phyloP scores from a whole-genome alignment of 441 rosid genomes.

The Cnidoscolus chayamansa region DNA sequence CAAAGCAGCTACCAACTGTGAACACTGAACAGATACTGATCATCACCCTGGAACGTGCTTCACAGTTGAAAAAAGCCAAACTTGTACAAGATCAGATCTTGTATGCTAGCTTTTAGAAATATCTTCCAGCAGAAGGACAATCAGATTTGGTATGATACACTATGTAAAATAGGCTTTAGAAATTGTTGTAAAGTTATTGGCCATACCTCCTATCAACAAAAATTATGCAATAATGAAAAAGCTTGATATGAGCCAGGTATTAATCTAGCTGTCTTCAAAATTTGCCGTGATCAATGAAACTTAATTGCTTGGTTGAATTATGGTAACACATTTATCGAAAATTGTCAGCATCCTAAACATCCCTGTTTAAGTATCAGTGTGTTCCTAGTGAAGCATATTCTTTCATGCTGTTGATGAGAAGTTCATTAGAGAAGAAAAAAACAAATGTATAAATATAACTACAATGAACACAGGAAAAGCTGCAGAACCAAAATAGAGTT shows the following conservation, averaged over 20 bases:
- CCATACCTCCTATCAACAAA: conserved; percentile 26
- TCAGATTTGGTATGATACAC: conserved; percentile 29
- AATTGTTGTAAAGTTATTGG: conserved; percentile 25
- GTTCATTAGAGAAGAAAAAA: background rate
- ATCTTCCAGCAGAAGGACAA: conserved; percentile 23
- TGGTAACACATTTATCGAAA: conserved; percentile 1
- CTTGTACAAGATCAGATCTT: conserved; percentile 22
- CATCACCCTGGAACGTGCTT: conserved; percentile 18
- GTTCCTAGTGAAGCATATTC: background rate
- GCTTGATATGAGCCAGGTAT: conserved; percentile 18
- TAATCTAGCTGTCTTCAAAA: conserved; percentile 14
- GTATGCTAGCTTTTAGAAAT: conserved; percentile 19
- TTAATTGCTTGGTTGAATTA: conserved; percentile 7
- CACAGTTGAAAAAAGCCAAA: conserved; percentile 20
- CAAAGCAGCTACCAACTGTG: conserved; percentile 24
- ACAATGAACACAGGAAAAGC: background rate
- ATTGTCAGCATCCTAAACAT: conserved; percentile 2
- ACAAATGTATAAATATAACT: background rate
- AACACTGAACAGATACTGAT: conserved; percentile 14
- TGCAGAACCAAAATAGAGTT: background rate
- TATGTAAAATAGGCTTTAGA: conserved; percentile 23
- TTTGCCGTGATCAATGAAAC: conserved; percentile 1
- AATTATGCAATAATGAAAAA: conserved; percentile 32
- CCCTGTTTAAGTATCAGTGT: background rate
- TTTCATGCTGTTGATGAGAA: background rate